Evolutionary conservation across 345 rosid species (phyloP).

Genomic region (Acer negundo): DNA sequence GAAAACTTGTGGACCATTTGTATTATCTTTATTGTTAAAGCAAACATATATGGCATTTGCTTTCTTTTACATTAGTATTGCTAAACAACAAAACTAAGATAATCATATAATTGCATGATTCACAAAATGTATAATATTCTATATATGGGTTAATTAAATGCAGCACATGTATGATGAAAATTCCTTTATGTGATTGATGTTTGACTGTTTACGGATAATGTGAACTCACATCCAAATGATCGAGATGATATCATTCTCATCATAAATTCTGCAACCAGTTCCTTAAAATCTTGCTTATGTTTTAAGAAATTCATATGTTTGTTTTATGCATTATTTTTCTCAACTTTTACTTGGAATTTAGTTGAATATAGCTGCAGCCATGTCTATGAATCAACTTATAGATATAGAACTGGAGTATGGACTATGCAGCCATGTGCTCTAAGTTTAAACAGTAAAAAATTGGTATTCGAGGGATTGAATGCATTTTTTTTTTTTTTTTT

Average conservation of each 20-base stretch:
- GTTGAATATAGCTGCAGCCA: neutral
- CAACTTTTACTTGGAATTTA: neutral
- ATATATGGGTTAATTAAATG: neutral
- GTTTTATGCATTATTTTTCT: constrained; percentile 7
- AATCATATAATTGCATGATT: neutral
- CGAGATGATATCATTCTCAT: constrained; percentile 24
- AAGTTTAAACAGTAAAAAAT: too few species aligned
- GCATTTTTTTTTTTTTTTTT: too few species aligned
- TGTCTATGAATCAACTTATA: neutral
- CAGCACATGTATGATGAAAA: constrained; percentile 9
- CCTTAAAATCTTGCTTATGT: constrained; percentile 23
- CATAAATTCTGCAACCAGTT: constrained; percentile 21
- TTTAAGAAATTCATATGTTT: constrained; percentile 15
- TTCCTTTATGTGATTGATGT: neutral
- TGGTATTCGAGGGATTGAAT: too few species aligned
- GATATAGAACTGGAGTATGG: neutral
- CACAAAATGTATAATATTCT: neutral
- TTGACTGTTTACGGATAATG: constrained; percentile 6
- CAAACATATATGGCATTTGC: constrained; percentile 14
- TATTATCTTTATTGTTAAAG: constrained; percentile 6
- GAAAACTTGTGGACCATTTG: constrained; percentile 13
- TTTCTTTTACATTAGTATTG: neutral
- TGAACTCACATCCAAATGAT: neutral
- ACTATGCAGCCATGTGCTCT: neutral
- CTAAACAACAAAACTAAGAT: constrained; percentile 1